Evolutionary conservation across 140 eudicot species (phyloP).

Genomic region (Bidens hawaiensis): DNA sequence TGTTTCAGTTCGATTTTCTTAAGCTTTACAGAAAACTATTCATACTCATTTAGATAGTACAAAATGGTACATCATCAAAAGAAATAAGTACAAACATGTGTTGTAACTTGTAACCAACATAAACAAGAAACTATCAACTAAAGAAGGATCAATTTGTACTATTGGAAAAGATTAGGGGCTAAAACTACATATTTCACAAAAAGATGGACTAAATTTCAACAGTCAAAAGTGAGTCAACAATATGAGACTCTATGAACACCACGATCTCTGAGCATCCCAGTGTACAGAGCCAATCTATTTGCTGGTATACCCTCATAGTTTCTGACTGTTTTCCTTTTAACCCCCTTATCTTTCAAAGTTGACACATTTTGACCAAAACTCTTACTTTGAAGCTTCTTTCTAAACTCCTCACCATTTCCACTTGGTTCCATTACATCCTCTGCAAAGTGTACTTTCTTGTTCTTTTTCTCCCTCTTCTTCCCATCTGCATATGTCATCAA

Average conservation of each 20-base stretch:
- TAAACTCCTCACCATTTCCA: conserved; percentile 75
- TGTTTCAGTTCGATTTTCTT: background rate
- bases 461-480: conserved; percentile 47
- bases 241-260: conserved; percentile 50
- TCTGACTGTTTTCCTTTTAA: conserved; percentile 17
- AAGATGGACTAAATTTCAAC: background rate
- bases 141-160: conserved; percentile 1
- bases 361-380: background rate
- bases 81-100: conserved; percentile 12
- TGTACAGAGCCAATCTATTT: conserved; percentile 71
- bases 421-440: conserved; percentile 81
- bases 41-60: background rate
- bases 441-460: conserved; percentile 71
- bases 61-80: conserved; percentile 1
- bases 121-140: background rate
- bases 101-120: background rate
- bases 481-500: conserved; percentile 26
- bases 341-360: conserved; percentile 13
- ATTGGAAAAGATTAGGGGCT: conserved; percentile 13
- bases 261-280: conserved; percentile 76
- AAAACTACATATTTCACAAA: conserved; percentile 24
- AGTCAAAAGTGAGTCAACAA: conserved; percentile 22
- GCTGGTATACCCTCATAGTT: conserved; percentile 42
- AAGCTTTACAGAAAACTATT: background rate
- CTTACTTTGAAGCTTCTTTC: conserved; percentile 32